Base-by-base conservation (phyloP, 2,329 filamentous ascomycete species). In the Chalaropsis ovoidea region DNA sequence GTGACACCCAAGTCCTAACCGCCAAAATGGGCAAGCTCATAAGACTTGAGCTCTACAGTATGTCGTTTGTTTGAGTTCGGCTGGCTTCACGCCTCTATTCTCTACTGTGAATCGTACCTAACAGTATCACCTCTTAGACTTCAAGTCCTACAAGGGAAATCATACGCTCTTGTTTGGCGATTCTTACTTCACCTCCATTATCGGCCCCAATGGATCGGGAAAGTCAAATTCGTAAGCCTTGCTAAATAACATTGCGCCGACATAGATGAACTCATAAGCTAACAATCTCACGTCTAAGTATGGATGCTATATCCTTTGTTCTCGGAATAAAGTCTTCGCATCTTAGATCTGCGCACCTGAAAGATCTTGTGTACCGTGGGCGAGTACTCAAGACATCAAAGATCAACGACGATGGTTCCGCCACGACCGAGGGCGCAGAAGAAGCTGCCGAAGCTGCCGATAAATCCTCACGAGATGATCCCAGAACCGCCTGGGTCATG, bases 301-400 rank as follows among this genome's bases (percentile, higher is more conserved):
- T 99, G 94, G 94, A 99, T 75, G 94, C 94, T 71, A 99, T 99
- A 71, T 99, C 94, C 70, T 99, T 99, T 76, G 94, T 99, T 67
- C 84, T 99, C 66, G 94, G 94, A 70, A 97, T 99, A 75, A 96
- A 97, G 75, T 99, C 94, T 2, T 95, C 93, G n/a, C 93, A 97
- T 75, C 81, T 99, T 65, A 90, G 94, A 72, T 99, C 95, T 2
- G 86, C 90, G 43, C 91, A 97, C 72, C 84, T 99, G 27, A 90
- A 90, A 76, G 94, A 99, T 74, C 83, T 99, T 43, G 90, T 99
- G 65, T 99, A 99, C 75, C 92, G 94, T 70, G 95, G 94, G 63
- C 88, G 93, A 70, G 91, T 97, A 13, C 81, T 99, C 71, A 90
- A 92, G 72, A 93, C 90, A 15, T 91, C 91, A 42, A 95, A 90